A percentile compares a stretch with the other conserved stretches of the same genome.
phyloP scores from a whole-genome alignment of 371 early-diverging fungal species.

The Fennellomyces sp. region DNA sequence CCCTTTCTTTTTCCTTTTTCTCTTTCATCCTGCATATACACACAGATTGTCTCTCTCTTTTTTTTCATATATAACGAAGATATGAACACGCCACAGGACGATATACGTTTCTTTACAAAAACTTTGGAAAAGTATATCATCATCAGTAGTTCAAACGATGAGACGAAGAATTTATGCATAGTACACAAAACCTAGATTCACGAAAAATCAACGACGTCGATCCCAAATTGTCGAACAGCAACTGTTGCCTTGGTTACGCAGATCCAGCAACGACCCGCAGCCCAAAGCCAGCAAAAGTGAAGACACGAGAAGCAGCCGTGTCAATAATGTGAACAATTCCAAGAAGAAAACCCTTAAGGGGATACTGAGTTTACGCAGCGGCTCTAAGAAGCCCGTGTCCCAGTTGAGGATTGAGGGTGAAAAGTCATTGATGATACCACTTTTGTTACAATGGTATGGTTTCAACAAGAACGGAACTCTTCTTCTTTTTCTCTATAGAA shows the following conservation, averaged over 20 bases:
- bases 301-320: background rate
- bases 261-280: background rate
- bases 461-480: background rate
- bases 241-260: constrained; percentile 3
- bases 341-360: constrained; percentile 4
- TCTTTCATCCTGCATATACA: too few species aligned
- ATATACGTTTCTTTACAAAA: too few species aligned
- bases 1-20: too few species aligned
- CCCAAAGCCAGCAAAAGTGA: background rate
- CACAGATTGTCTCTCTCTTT: too few species aligned
- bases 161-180: background rate
- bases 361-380: background rate
- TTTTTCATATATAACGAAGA: too few species aligned
- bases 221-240: constrained; percentile 8
- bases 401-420: too few species aligned
- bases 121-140: too few species aligned
- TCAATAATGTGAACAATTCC: background rate
- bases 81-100: too few species aligned
- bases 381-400: constrained; percentile 2
- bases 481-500: background rate
- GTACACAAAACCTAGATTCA: constrained; percentile 5
- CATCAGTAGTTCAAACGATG: background rate
- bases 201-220: constrained; percentile 7
- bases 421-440: background rate
- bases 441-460: constrained; percentile 11